Percentiles rank a stretch among this genome's conserved stretches.
These are phyloP conservation scores for Phytophthora palmivora DNA, from an alignment of 352 stramenopile species.

Conservation along the genomic window DNA sequence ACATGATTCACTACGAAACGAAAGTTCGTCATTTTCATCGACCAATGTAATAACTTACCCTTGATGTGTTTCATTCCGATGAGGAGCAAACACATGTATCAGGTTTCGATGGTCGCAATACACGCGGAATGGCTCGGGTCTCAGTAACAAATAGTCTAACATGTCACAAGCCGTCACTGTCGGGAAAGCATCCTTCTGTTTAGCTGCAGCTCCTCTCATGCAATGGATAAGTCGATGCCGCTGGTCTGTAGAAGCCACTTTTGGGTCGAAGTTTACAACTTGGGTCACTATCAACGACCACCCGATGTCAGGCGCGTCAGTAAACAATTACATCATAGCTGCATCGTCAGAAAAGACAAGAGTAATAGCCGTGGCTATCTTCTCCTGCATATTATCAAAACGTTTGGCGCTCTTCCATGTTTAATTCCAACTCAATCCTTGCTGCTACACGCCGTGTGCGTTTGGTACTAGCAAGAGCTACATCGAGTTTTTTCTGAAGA, in stretches of 20 bases:
- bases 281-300: slow-evolving; percentile 1
- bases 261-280: not conserved
- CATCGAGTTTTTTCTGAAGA: not conserved
- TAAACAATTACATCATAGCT: slow-evolving; percentile 1
- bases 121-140: not conserved
- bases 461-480: not conserved
- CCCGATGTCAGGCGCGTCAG: not conserved
- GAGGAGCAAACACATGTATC: too few relatives aligned
- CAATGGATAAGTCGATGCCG: not conserved
- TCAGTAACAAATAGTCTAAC: not conserved
- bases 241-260: not conserved
- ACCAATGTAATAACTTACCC: too few relatives aligned
- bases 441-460: not conserved
- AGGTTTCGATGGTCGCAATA: not conserved
- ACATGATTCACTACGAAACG: not conserved
- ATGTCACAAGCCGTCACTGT: slow-evolving; percentile 1
- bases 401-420: not conserved
- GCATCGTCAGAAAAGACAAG: not conserved
- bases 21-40: not conserved
- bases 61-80: too few relatives aligned
- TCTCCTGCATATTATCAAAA: not conserved
- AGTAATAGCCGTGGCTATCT: not conserved
- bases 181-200: slow-evolving; percentile 7
- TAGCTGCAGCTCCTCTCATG: not conserved
- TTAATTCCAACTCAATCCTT: slow-evolving; percentile 1